Base-by-base conservation (phyloP, 305 asterid genomes). In the Coffea humblotiana region DNA sequence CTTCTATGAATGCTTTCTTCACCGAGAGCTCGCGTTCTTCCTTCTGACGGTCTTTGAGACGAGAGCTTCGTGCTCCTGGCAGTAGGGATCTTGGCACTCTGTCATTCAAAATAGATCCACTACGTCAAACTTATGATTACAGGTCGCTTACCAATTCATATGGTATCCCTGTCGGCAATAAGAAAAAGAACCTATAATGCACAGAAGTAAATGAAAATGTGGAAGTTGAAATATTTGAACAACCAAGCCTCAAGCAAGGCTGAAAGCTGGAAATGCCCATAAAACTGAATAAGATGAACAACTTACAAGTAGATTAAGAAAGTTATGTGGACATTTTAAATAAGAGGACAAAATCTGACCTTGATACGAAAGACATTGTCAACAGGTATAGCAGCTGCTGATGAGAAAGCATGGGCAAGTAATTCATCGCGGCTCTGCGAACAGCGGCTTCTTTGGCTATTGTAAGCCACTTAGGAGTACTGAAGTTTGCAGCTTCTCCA, bases 401-500 rank as follows among this genome's bases (percentile, higher is more conserved):
- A 83, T 96, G 99, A 79, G 99, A 96, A 82, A 96, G 99, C 99
- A 96, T 96, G 79, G 99, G 99, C 85, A 94, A 97, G 87, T 84
- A 91, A 89, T 92, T 94, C 99, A 96, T 96, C 79, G 92, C 98
- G 87, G 99, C 97, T 88, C 99, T 88, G 54, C 98, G 97, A 76
- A 94, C 92, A 78, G 99, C 99, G 82, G 99, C 99, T 84, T 94
- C 97, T 89, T 95, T 95, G 77, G 99, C 99, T 81, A 95, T 91
- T 69, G 93, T 71, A 85, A 95, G 99, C 98, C 99, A 95, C 87
- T 86, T 85, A 32, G 98, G 96, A 63, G 99, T 95, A 78, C 97
- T 96, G 81, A 95, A 95, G 88, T 95, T 95, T 78, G 99, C 97
- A 84, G 99, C 99, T 91, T 95, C 99, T 70, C 99, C 99, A 87